Conservation (phyloP, 108 stramenopile genomes). For the Skeletonema menzelii region DNA sequence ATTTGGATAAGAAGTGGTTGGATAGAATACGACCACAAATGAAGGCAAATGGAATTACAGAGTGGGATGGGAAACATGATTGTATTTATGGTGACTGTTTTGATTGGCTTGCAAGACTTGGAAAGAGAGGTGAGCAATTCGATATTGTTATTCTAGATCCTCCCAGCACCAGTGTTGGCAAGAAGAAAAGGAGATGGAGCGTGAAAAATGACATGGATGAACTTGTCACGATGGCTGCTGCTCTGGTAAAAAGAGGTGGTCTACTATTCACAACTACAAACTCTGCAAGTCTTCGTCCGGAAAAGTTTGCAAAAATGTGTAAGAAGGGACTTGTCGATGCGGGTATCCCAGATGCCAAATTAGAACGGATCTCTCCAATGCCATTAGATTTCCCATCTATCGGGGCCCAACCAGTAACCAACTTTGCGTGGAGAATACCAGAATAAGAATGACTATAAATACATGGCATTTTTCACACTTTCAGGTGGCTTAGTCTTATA, state of each 20-base stretch:
- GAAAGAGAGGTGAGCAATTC: slow-evolving; percentile 80
- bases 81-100: slow-evolving; percentile 85
- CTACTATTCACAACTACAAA: slow-evolving; percentile 81
- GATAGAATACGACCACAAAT: slow-evolving; percentile 75
- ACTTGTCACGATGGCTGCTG: slow-evolving; percentile 75
- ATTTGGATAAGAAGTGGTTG: slow-evolving; percentile 84
- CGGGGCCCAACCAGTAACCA: slow-evolving; percentile 72
- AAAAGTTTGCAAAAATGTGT: slow-evolving; percentile 71
- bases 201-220: slow-evolving; percentile 76
- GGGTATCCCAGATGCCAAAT: slow-evolving; percentile 52
- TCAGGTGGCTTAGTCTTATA: too few relatives aligned
- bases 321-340: slow-evolving; percentile 66
- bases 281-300: slow-evolving; percentile 59
- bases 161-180: slow-evolving; percentile 78
- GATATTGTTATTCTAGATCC: slow-evolving; percentile 89
- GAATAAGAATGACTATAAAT: not conserved
- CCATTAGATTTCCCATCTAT: slow-evolving; percentile 76
- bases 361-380: slow-evolving; percentile 84
- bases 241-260: slow-evolving; percentile 72
- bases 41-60: slow-evolving; percentile 73
- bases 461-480: too few relatives aligned
- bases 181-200: slow-evolving; percentile 84
- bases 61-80: slow-evolving; percentile 77
- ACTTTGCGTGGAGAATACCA: slow-evolving; percentile 52
- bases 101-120: slow-evolving; percentile 77